Conservation (phyloP, 768 basidiomycete species). For the Tulasnella sp. region DNA sequence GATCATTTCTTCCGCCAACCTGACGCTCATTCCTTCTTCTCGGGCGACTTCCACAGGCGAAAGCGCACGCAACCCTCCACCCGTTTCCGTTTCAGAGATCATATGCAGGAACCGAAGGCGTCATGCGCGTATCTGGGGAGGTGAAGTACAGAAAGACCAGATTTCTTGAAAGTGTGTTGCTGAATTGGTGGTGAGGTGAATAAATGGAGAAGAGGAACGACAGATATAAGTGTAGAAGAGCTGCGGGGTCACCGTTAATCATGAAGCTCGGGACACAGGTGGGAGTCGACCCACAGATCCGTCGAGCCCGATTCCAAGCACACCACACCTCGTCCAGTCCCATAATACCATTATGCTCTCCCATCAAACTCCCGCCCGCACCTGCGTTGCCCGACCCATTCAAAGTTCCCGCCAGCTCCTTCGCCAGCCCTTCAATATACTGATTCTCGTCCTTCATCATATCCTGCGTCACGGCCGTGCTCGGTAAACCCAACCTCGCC, state of each 20-base stretch:
- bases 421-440: conserved; percentile 74
- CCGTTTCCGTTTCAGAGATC: not conserved
- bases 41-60: conserved; percentile 65
- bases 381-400: conserved; percentile 34
- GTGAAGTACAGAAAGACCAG: conserved; percentile 74
- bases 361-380: conserved; percentile 55
- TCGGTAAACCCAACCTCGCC: conserved; percentile 78
- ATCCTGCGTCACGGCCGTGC: conserved; percentile 76
- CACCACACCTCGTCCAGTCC: conserved; percentile 93
- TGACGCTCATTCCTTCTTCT: conserved; percentile 63
- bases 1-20: conserved; percentile 71
- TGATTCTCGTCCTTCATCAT: conserved; percentile 75
- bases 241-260: conserved; percentile 35
- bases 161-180: conserved; percentile 48
- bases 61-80: conserved; percentile 21
- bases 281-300: conserved; percentile 59
- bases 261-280: not conserved
- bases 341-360: conserved; percentile 59
- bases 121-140: conserved; percentile 64
- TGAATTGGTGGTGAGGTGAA: conserved; percentile 63
- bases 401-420: conserved; percentile 71
- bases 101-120: conserved; percentile 53
- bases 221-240: conserved; percentile 76
- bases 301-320: conserved; percentile 88
- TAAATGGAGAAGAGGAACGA: conserved; percentile 55